Conservation (phyloP, 2,329 filamentous ascomycete genomes). For the Westerdykella aurantiaca region DNA sequence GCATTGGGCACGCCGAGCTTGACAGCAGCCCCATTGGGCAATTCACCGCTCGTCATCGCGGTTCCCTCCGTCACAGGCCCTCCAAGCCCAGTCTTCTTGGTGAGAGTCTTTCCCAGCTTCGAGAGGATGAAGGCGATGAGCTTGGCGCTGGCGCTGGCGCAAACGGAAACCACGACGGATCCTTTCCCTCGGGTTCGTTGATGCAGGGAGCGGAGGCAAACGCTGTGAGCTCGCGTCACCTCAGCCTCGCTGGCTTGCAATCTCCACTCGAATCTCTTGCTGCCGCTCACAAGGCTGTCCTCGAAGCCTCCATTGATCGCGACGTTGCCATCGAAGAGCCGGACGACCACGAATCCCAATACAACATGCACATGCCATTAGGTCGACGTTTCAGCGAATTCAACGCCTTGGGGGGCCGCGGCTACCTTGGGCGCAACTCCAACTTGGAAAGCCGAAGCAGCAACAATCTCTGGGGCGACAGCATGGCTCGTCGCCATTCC, state of each 20-base stretch:
- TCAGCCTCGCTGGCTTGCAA: too few species aligned
- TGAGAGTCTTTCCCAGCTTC: constrained; percentile 42
- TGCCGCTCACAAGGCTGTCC: too few species aligned
- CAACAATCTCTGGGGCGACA: constrained; percentile 12
- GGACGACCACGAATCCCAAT: constrained; percentile 53
- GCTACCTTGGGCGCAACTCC: constrained; percentile 14
- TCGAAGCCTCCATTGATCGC: too few species aligned
- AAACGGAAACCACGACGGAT: constrained; percentile 36
- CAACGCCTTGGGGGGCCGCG: constrained; percentile 17
- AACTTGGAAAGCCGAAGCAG: constrained; percentile 10
- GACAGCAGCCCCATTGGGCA: constrained; percentile 41
- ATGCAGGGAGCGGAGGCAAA: constrained; percentile 27
- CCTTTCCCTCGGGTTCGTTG: constrained; percentile 33
- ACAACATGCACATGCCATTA: constrained; percentile 39
- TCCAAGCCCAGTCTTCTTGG: constrained; percentile 73
- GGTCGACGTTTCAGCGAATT: constrained; percentile 36
- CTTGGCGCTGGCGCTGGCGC: constrained; percentile 40
- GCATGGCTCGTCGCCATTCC: constrained; percentile 67
- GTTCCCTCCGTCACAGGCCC: constrained; percentile 65
- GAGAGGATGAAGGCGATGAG: constrained; percentile 51
- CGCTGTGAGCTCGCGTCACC: constrained; percentile 11
- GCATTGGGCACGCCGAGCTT: constrained; percentile 77
- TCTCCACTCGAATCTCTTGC: too few species aligned
- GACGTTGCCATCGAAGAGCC: constrained; percentile 61
- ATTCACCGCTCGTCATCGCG: constrained; percentile 45